phyloP scores from a whole-genome alignment of 2,329 filamentous ascomycete genomes.

The Ophiostoma sp. region DNA sequence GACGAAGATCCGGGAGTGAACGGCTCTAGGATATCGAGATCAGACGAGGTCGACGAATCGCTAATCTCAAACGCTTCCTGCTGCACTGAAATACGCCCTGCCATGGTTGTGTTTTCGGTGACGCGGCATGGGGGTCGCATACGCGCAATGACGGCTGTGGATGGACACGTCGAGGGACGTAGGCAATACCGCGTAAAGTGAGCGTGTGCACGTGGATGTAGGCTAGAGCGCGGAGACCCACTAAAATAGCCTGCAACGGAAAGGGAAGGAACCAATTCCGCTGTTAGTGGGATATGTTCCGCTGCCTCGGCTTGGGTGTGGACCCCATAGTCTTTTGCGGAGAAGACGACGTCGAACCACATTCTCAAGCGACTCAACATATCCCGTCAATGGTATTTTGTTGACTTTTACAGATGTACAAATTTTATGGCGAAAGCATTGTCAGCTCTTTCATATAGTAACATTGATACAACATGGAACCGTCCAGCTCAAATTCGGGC shows the following conservation, averaged over 20 bases:
- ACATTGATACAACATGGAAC: conserved; percentile 35
- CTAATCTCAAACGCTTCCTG: conserved; percentile 19
- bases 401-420: too few relatives aligned
- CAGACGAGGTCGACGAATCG: conserved; percentile 17
- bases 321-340: not conserved
- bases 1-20: not conserved
- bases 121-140: not conserved
- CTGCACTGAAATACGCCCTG: conserved; percentile 7
- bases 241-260: not conserved
- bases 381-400: not conserved
- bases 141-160: not conserved
- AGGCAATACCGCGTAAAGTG: conserved; percentile 16
- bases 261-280: not conserved
- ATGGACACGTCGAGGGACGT: conserved; percentile 10
- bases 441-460: too few relatives aligned
- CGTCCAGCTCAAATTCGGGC: conserved; percentile 44
- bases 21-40: conserved; percentile 14
- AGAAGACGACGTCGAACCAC: not conserved
- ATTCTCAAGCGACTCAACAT: not conserved
- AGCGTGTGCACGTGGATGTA: conserved; percentile 20
- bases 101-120: conserved; percentile 19
- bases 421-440: too few relatives aligned
- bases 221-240: conserved; percentile 1
- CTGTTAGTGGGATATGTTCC: not conserved
- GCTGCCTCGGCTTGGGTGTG: conserved; percentile 17